Conservation (phyloP, 768 basidiomycete species). For the Macrolepiota fuliginosa region DNA sequence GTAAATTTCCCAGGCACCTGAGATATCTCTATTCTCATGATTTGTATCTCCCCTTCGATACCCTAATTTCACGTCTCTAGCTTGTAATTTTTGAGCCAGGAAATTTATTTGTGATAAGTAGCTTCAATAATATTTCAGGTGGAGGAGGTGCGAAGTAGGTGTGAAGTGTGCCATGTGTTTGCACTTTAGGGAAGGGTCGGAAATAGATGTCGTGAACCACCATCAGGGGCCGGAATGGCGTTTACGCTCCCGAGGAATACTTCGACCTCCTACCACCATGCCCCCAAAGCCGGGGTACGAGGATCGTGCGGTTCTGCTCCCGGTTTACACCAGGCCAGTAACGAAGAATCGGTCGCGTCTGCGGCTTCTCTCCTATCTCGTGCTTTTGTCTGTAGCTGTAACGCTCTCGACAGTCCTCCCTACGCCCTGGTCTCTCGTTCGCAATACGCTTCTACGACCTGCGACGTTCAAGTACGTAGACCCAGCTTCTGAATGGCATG, state of each 20-base stretch:
- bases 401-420: conserved; percentile 33
- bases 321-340: background rate
- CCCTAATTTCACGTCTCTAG: background rate
- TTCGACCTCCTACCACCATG: background rate
- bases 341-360: background rate
- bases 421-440: conserved; percentile 30
- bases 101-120: background rate
- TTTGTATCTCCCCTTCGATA: background rate
- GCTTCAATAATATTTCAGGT: background rate
- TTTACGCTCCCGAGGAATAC: background rate
- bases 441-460: conserved; percentile 20
- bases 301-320: background rate
- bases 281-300: conserved; percentile 1
- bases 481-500: conserved; percentile 40
- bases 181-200: background rate
- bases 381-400: conserved; percentile 28
- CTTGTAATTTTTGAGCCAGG: background rate
- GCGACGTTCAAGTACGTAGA: conserved; percentile 20
- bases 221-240: background rate
- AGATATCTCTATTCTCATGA: conserved; percentile 36
- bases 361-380: conserved; percentile 18
- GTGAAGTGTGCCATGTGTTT: too few relatives aligned
- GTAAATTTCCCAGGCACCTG: conserved; percentile 34
- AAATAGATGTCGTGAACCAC: background rate
- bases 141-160: background rate